Evolutionary conservation across 768 basidiomycete genomes (phyloP).

Genomic region (Psilocybe azurescens): DNA sequence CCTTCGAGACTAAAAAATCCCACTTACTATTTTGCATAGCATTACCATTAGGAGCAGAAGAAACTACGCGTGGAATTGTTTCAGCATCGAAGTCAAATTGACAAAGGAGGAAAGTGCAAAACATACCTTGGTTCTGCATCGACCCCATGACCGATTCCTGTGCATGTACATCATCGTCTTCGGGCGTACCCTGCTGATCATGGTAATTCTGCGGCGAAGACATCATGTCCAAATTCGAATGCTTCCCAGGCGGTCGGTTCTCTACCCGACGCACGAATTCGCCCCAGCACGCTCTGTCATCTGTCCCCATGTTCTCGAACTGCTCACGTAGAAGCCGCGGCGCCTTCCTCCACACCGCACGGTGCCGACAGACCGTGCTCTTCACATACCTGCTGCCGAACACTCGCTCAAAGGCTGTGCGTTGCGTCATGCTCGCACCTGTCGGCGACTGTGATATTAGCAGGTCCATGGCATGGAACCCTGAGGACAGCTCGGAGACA

Average conservation of each 20-base stretch:
- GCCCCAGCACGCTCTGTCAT: constrained; percentile 69
- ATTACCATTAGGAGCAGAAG: constrained; percentile 17
- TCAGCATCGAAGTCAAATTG: constrained; percentile 1
- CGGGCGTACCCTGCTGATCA: constrained; percentile 19
- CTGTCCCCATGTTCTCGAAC: constrained; percentile 59
- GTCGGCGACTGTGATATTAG: constrained; percentile 41
- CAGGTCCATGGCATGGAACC: constrained; percentile 58
- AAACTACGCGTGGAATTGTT: constrained; percentile 4
- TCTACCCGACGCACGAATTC: constrained; percentile 71
- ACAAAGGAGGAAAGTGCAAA: not conserved
- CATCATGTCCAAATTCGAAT: constrained; percentile 23
- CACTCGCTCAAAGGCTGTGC: constrained; percentile 70
- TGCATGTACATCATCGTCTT: constrained; percentile 26
- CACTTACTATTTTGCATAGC: constrained; percentile 23
- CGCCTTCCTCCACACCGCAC: constrained; percentile 70
- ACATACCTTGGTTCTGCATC: constrained; percentile 33
- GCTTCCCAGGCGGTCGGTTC: constrained; percentile 44
- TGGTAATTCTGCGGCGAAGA: constrained; percentile 23
- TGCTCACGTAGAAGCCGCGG: constrained; percentile 47
- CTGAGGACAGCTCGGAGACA: constrained; percentile 65
- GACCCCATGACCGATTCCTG: constrained; percentile 31
- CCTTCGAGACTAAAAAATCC: not conserved
- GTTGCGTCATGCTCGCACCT: constrained; percentile 58
- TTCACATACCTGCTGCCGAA: constrained; percentile 77
- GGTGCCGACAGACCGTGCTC: constrained; percentile 73